Base-by-base conservation (phyloP, 495 filamentous ascomycete species). In the Amniculicola lignicola region DNA sequence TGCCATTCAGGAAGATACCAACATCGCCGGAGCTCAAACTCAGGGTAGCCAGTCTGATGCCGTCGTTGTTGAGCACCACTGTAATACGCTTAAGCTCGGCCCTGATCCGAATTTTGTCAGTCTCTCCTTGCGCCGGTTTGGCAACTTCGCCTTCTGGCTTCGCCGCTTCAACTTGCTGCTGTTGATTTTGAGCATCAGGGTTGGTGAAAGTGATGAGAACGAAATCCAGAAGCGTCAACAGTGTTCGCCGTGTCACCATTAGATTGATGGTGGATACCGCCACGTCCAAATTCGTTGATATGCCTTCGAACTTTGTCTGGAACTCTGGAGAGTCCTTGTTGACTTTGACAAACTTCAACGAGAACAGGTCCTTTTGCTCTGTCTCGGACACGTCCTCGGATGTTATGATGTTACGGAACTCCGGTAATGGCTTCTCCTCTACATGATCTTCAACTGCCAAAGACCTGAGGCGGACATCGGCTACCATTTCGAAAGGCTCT, bases 61-160 rank as follows among this genome's bases (percentile, higher is more conserved):
- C 94, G 65, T 98, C 93, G 63, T 98, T 96, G 68, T 98, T 98
- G n/a, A 98, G 79, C 59, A 98, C 91, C 43, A 97, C 77, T 12
- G 86, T 80, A 63, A 98, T 94, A 74, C 88, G 93, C 72, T 95
- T 90, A 38, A 98, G 73, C 52, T 95, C 84, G 21, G 94, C 83
- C 73, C 95, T 95, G 72, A 98, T 90, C 18, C 84, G 80, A 57
- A 89, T 82, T 59, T 87, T 89, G 51, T 80, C 76, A 3, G 68
- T 48, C 3, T 68, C 59, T 15, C 64, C 54, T 16, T 54, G 35
- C 33, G 36, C 68, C 64, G 53, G 40, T 7, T 72, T 14, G 1
- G 48, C 37, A 23, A 28, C 48, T 3, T 70, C 54, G 10, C 64
- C 51, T 22, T 65, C 62, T 23, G 54, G 60, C 51, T 50, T 27